These are phyloP conservation scores for Phytophthora lateralis DNA, from an alignment of 352 stramenopile species.

Conservation along the genomic window DNA sequence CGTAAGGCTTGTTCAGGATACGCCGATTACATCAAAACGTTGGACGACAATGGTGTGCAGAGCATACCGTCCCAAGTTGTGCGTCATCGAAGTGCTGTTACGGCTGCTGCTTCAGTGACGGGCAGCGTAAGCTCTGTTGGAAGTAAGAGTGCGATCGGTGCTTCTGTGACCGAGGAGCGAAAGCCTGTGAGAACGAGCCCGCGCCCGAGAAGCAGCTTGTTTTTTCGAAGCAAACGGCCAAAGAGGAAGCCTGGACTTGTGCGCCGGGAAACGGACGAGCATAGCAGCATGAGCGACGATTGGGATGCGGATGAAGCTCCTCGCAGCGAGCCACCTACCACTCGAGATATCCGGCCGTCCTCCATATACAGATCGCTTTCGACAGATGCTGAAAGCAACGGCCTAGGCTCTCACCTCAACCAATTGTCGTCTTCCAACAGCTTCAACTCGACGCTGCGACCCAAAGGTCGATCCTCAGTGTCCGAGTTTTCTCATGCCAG, in stretches of 20 bases:
- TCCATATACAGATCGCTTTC: conserved; percentile 14
- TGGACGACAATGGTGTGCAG: conserved; percentile 44
- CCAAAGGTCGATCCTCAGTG: background rate
- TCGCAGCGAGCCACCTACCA: conserved; percentile 25
- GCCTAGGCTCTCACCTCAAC: conserved; percentile 5
- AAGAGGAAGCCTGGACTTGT: conserved; percentile 27
- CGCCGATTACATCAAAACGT: conserved; percentile 44
- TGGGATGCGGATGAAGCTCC: conserved; percentile 23
- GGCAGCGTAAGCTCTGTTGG: conserved; percentile 15
- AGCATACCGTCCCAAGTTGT: conserved; percentile 63
- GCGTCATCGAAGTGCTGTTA: conserved; percentile 29
- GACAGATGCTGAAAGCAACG: conserved; percentile 11
- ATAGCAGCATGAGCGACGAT: conserved; percentile 29
- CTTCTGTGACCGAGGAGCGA: conserved; percentile 24
- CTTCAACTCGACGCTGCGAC: conserved; percentile 12
- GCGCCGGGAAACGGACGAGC: conserved; percentile 19
- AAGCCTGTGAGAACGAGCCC: conserved; percentile 24
- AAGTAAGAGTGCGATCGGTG: conserved; percentile 17
- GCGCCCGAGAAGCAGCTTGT: conserved; percentile 24
- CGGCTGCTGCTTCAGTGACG: conserved; percentile 14
- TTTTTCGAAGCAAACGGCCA: conserved; percentile 22
- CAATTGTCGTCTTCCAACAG: conserved; percentile 21
- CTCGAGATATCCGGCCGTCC: conserved; percentile 9
- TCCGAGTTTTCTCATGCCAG: conserved; percentile 24
- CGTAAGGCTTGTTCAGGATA: conserved; percentile 67